A percentile compares a stretch with the other conserved stretches of the same genome.
Evolutionary conservation across 2,329 filamentous ascomycete genomes (phyloP).

Genomic region (Lachnellula arida): DNA sequence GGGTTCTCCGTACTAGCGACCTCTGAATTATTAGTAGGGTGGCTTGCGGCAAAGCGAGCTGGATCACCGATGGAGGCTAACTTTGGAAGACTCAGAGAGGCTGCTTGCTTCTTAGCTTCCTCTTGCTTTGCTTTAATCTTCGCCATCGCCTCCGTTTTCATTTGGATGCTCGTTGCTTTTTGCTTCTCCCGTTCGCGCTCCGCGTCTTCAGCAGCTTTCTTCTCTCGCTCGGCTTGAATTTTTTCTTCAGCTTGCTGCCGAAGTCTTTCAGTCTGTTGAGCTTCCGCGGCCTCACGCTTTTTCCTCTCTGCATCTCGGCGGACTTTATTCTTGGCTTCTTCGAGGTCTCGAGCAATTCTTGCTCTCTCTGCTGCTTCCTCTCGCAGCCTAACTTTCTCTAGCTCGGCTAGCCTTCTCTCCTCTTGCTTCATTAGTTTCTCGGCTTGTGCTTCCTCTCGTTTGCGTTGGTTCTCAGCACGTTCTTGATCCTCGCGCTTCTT

Average conservation of each 20-base stretch:
- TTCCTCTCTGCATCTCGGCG: neutral
- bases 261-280: neutral
- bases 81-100: conserved; percentile 13
- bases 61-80: neutral
- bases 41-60: neutral
- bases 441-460: neutral
- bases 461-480: conserved; percentile 5
- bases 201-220: neutral
- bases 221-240: neutral
- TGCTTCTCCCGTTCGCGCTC: conserved; percentile 2
- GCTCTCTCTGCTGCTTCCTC: neutral
- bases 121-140: conserved; percentile 15
- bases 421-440: conserved; percentile 2
- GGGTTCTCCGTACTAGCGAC: neutral
- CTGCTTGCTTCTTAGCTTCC: conserved; percentile 12
- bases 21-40: neutral
- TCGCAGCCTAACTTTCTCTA: neutral
- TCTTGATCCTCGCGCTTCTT: conserved; percentile 6
- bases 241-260: neutral
- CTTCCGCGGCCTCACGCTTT: neutral
- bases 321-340: neutral
- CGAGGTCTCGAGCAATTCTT: neutral
- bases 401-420: neutral
- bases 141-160: conserved; percentile 6
- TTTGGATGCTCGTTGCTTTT: conserved; percentile 2